Percentiles rank a stretch among this genome's conserved stretches.
phyloP scores from a whole-genome alignment of 805 yeast genomes.

The Suhomyces pyralidae region DNA sequence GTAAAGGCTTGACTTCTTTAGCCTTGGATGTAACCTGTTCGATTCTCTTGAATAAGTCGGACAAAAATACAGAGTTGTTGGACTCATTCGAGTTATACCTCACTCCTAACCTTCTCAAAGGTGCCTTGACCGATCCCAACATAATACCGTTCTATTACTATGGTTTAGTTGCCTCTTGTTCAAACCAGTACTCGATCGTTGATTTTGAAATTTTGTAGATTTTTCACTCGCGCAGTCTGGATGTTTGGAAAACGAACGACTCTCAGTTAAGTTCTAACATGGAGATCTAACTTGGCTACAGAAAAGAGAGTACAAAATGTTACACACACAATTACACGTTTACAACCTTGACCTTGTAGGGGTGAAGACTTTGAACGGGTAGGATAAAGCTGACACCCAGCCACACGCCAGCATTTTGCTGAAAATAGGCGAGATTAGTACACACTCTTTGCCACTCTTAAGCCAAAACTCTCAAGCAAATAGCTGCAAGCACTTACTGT shows the following conservation, averaged over 20 bases:
- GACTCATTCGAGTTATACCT: slow-evolving; percentile 8
- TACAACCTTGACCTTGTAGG: background rate
- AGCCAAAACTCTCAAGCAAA: background rate
- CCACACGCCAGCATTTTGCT: background rate
- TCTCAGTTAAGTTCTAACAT: background rate
- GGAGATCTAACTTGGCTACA: background rate
- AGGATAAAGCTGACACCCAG: background rate
- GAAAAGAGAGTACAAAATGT: background rate
- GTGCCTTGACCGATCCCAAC: slow-evolving; percentile 1
- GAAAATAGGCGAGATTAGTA: background rate
- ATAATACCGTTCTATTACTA: background rate
- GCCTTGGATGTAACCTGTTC: slow-evolving; percentile 26
- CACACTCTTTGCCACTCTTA: background rate
- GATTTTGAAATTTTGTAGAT: slow-evolving; percentile 1
- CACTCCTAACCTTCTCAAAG: slow-evolving; percentile 4
- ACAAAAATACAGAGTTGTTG: slow-evolving; percentile 20
- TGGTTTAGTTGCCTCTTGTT: background rate
- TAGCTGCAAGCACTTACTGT: background rate
- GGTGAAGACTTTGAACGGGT: background rate
- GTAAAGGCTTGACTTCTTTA: slow-evolving; percentile 7
- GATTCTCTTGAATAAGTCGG: slow-evolving; percentile 37
- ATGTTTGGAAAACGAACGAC: slow-evolving; percentile 1
- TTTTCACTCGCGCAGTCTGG: slow-evolving; percentile 3
- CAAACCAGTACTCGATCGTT: background rate
- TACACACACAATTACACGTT: background rate